These are phyloP conservation scores for Agroathelia rolfsii DNA, from an alignment of 1,284 basidiomycete species.

Conservation along the genomic window DNA sequence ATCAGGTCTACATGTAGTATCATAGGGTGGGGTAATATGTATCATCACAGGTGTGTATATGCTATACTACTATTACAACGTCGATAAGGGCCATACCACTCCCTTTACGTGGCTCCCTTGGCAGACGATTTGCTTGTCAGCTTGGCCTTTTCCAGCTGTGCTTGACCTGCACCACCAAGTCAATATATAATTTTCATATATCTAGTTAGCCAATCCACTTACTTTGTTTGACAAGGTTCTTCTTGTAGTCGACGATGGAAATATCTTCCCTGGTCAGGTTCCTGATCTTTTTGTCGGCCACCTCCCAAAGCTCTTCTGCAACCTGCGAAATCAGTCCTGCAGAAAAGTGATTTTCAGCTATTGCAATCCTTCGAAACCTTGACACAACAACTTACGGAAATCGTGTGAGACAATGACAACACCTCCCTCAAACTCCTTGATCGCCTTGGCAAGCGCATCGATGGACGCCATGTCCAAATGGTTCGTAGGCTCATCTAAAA, in stretches of 20 bases:
- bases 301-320: constrained; percentile 97
- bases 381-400: constrained; percentile 58
- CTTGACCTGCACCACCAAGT: constrained; percentile 36
- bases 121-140: constrained; percentile 74
- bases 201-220: constrained; percentile 18
- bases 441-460: constrained; percentile 88
- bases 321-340: constrained; percentile 89
- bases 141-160: constrained; percentile 85
- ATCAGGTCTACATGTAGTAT: too few relatives aligned
- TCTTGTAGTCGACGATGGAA: constrained; percentile 88
- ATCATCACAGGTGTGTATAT: too few relatives aligned
- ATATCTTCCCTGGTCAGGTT: constrained; percentile 88
- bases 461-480: constrained; percentile 95
- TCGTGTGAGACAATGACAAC: constrained; percentile 98
- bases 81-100: too few relatives aligned
- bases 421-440: constrained; percentile 96
- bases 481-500: constrained; percentile 86
- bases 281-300: constrained; percentile 88
- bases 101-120: constrained; percentile 47
- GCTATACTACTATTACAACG: too few relatives aligned
- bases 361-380: constrained; percentile 7
- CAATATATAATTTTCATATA: constrained; percentile 10
- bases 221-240: constrained; percentile 64
- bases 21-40: too few relatives aligned
- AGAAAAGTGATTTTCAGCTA: too few relatives aligned